Base-by-base conservation (phyloP, 2,329 filamentous ascomycete genomes). In the Aspergillus jensenii region DNA sequence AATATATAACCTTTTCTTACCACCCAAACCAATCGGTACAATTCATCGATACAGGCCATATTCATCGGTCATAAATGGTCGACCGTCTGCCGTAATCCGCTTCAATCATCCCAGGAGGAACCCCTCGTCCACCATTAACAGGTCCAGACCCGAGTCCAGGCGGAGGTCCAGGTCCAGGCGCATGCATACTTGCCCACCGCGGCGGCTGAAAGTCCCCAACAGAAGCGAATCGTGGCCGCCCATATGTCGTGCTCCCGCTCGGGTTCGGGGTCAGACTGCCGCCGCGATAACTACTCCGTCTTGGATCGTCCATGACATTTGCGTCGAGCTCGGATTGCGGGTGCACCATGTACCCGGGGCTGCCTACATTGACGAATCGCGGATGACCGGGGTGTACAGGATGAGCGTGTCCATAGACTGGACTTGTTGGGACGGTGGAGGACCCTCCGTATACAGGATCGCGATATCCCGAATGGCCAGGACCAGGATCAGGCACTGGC, bases 291-390 rank as follows among this genome's bases (percentile, higher is more conserved):
- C 66, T 64, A 46, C 64, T 70, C 5, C 62, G 57, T 35, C 70
- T 65, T n/a, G 27, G 41, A 9, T 72, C 68, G 3, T 71, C 67
- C 27, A 61, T 60, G 6, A 61, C 47, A 11, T 58, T 47, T 15
- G 54, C 41, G 12, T 69, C 63, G 4, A 66, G 53, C 6, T 71
- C 70, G 2, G 67, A 43, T 25, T 65, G 64, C 12, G 64, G 59
- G n/a, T 67, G 67, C 11, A 63, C 51, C 43, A 62, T 52, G 33
- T 60, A 63, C 6, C 50, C 53, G 37, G 56, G 53, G n/a, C 52
- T 57, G n/a, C 53, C 58, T 37, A 55, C 46, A 37, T 60, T 60
- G 7, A 62, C 47, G 19, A 59, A 65, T 23, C 59, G 65, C 21
- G 64, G 57, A 27, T 60, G 60, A 8, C 25, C 33, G 35, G 48